phyloP scores from a whole-genome alignment of 2,329 filamentous ascomycete genomes.

The Venturia asperata region DNA sequence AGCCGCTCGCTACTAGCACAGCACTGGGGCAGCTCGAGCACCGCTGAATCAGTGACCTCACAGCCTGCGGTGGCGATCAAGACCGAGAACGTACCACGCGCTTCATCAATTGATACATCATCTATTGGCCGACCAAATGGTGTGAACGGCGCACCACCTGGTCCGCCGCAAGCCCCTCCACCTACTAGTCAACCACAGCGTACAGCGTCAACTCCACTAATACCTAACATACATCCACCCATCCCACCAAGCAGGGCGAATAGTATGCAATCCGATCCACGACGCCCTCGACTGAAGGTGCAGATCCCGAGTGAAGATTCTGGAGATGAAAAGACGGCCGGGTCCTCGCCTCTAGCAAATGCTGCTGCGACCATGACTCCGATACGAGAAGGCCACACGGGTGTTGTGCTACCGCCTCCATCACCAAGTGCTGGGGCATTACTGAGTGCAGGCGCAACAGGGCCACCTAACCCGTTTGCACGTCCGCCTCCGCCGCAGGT shows the following conservation, averaged over 20 bases:
- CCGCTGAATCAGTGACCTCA: slow-evolving; percentile 35
- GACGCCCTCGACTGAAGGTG: slow-evolving; percentile 79
- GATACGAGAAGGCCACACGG: slow-evolving; percentile 25
- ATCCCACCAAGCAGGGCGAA: slow-evolving; percentile 56
- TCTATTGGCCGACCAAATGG: slow-evolving; percentile 44
- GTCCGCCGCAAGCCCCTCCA: slow-evolving; percentile 38
- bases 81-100: slow-evolving; percentile 43
- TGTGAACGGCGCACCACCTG: slow-evolving; percentile 34
- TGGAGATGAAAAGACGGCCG: slow-evolving; percentile 67
- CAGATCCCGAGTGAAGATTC: slow-evolving; percentile 91
- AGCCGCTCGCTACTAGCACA: slow-evolving; percentile 81
- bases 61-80: slow-evolving; percentile 25
- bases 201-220: slow-evolving; percentile 52
- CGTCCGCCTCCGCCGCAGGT: slow-evolving; percentile 66
- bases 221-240: slow-evolving; percentile 65
- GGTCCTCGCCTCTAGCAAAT: slow-evolving; percentile 42
- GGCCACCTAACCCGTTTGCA: slow-evolving; percentile 92
- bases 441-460: slow-evolving; percentile 82
- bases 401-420: slow-evolving; percentile 81
- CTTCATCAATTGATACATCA: slow-evolving; percentile 59
- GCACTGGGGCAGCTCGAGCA: slow-evolving; percentile 53
- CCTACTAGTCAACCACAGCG: slow-evolving; percentile 39
- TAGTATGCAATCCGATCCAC: slow-evolving; percentile 54
- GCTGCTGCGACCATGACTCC: slow-evolving; percentile 25
- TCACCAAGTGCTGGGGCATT: slow-evolving; percentile 82